Base-by-base conservation (phyloP, 1,139 yeast genomes). In the Geotrichum citri-aurantii region DNA sequence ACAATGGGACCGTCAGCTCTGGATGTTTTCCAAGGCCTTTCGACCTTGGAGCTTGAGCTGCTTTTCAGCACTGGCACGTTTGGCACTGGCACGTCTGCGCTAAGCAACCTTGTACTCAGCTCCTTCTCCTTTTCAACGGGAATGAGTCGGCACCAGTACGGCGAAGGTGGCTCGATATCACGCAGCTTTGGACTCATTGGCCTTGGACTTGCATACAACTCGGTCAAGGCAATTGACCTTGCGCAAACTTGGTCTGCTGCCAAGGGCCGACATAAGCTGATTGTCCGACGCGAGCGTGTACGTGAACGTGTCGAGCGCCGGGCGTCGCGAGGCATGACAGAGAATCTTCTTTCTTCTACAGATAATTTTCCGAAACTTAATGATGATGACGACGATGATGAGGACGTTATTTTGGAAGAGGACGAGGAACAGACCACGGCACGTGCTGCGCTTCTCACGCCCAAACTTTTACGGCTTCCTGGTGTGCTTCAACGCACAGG, bases 401-500 rank as follows among this genome's bases (percentile, higher is more conserved):
- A 56, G 19, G 57, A 62, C 19, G 60, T 63, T 27, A 56, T 62
- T n/a, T 48, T 23, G 19, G 48, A 17, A 2, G 31, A 11, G 17
- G 59, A 56, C 21, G 48, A 60, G 8, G 59, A 62, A 11, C 59
- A 61, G 8, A 61, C 53, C 26, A 59, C 50, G 21, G 31, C 14
- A 4, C 29, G 26, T 10, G 44, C 44, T 24, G 29, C 12, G 31
- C 23, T 21, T 29, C 46, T 47, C 23, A 37, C 51, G 21, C 59
- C 59, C 23, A 52, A 52, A 14, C 54, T 31, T n/a, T 65, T 69
- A 7, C 65, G 76, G n/a, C 67, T 69, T 12, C 65, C 68, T 12
- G 77, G 77, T 1, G 72, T 74, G 42, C 64, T 74, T 52, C 77
- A 74, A 59, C 67, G 77, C 37, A 69, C 72, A 33, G 77, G 76